phyloP scores from a whole-genome alignment of 202 grass and related monocot genomes.

The Hordeum pubiflorum region DNA sequence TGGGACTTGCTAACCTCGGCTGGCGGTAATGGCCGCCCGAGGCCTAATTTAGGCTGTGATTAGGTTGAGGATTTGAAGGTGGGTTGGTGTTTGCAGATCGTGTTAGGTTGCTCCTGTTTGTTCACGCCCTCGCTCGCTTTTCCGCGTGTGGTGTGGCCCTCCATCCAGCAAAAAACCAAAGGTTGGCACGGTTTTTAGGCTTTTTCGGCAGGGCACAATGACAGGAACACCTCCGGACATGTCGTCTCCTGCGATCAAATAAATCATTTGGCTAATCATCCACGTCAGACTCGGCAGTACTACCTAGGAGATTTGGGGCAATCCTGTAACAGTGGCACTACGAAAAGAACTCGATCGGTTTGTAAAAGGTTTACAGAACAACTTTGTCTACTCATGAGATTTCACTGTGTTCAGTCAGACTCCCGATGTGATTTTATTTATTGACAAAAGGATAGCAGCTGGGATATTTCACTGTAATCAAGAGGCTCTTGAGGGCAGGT shows the following conservation, averaged over 20 bases:
- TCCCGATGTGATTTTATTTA: too few relatives aligned
- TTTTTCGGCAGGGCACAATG: slow-evolving; percentile 33
- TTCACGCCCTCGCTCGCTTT: slow-evolving; percentile 17
- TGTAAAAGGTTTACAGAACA: not conserved
- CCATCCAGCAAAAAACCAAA: slow-evolving; percentile 6
- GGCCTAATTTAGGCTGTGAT: slow-evolving; percentile 41
- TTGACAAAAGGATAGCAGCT: not conserved
- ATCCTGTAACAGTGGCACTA: not conserved
- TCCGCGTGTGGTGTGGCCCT: not conserved
- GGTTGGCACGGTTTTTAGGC: slow-evolving; percentile 30
- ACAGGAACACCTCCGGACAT: slow-evolving; percentile 32
- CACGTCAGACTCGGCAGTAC: not conserved
- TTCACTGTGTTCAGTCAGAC: too few relatives aligned
- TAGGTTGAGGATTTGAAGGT: slow-evolving; percentile 32
- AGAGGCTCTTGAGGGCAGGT: not conserved
- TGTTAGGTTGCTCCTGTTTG: slow-evolving; percentile 37
- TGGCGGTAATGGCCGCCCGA: slow-evolving; percentile 34
- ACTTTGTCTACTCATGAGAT: too few relatives aligned
- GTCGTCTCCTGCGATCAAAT: not conserved
- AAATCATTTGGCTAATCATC: not conserved
- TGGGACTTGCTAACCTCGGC: slow-evolving; percentile 18
- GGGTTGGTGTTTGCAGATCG: slow-evolving; percentile 41
- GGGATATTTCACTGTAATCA: not conserved
- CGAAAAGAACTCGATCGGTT: not conserved
- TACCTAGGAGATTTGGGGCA: not conserved